These are phyloP conservation scores for Calonectria multiphialidica DNA, from an alignment of 2,329 filamentous ascomycete genomes.

Conservation along the genomic window DNA sequence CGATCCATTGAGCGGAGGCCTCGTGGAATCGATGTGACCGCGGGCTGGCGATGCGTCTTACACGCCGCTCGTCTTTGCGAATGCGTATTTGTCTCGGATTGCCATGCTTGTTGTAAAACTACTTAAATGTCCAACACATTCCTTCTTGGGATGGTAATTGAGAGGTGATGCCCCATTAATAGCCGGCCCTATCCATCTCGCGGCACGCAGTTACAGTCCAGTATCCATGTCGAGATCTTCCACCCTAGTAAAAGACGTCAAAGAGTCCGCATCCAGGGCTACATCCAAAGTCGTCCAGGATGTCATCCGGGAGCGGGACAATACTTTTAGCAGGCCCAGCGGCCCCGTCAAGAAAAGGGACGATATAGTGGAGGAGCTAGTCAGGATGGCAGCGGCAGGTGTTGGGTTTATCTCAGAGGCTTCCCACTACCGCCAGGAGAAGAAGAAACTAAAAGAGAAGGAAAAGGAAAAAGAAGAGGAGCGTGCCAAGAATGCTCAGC, in stretches of 20 bases:
- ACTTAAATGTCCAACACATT: neutral
- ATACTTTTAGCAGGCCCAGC: neutral
- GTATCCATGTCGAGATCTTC: neutral
- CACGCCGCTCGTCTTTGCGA: too few species aligned
- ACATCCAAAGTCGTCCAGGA: neutral
- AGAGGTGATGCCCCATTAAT: too few species aligned
- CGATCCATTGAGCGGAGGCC: neutral
- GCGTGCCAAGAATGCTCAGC: neutral
- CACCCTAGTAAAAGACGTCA: neutral
- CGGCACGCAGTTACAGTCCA: neutral
- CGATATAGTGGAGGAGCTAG: neutral
- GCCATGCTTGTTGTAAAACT: neutral
- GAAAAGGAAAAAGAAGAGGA: neutral
- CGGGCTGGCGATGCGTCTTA: too few species aligned
- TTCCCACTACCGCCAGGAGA: slow-evolving; percentile 9
- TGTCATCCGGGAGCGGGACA: neutral
- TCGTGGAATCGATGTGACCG: neutral
- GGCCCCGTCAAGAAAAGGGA: neutral
- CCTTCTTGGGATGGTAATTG: too few species aligned
- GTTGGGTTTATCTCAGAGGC: slow-evolving; percentile 20
- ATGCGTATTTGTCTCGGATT: neutral
- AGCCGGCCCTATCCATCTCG: neutral
- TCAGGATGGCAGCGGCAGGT: slow-evolving; percentile 15
- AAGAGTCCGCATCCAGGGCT: neutral
- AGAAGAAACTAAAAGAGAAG: neutral